These are phyloP conservation scores for Fusarium sp. DNA, from an alignment of 2,329 filamentous ascomycete genomes.

Conservation along the genomic window DNA sequence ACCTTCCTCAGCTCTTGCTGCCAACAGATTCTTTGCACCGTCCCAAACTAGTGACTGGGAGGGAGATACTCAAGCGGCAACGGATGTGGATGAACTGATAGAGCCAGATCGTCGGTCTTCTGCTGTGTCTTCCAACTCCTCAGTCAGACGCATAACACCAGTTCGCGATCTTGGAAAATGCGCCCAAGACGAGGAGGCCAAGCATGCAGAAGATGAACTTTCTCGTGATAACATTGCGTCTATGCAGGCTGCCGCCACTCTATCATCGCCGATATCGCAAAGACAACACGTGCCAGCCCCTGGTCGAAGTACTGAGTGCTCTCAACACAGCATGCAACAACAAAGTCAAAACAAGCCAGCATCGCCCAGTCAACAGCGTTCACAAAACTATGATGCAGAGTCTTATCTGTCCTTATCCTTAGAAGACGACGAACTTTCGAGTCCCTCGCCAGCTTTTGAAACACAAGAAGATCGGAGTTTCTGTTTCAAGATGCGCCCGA, in stretches of 20 bases:
- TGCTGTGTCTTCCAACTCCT: slow-evolving; percentile 6
- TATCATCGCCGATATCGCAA: slow-evolving; percentile 44
- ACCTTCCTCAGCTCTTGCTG: slow-evolving; percentile 22
- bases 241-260: slow-evolving; percentile 37
- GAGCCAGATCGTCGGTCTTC: slow-evolving; percentile 12
- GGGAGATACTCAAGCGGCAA: background rate
- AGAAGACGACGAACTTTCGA: background rate
- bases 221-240: slow-evolving; percentile 17
- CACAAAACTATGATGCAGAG: background rate
- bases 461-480: slow-evolving; percentile 49
- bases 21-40: slow-evolving; percentile 1
- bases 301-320: slow-evolving; percentile 2
- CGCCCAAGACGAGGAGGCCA: background rate
- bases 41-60: background rate
- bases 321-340: slow-evolving; percentile 13
- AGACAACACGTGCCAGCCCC: slow-evolving; percentile 19
- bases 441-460: slow-evolving; percentile 19
- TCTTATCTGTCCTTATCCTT: background rate
- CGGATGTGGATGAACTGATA: slow-evolving; percentile 31
- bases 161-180: slow-evolving; percentile 12
- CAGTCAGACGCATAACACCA: slow-evolving; percentile 25
- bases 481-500: slow-evolving; percentile 42
- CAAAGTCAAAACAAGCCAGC: slow-evolving; percentile 17
- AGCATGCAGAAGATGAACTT: slow-evolving; percentile 28
- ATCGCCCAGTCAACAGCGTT: background rate